Conservation (phyloP, 352 stramenopile genomes). For the Blastocystis sp. region DNA sequence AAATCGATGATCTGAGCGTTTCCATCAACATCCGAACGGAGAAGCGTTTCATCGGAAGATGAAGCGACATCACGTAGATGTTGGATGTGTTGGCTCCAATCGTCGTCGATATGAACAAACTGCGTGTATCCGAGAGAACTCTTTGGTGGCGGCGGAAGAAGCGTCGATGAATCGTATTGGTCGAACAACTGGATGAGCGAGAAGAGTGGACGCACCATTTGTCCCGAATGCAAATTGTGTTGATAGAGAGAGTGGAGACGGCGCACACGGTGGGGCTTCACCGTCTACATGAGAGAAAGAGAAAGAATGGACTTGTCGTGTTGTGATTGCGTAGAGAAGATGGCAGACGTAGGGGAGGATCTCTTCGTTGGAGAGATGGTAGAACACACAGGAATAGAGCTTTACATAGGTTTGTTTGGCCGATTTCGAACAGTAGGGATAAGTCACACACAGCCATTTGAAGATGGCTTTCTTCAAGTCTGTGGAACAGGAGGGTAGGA, state of each 20-base stretch:
- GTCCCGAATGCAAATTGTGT: background rate
- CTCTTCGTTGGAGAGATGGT: background rate
- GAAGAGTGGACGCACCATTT: constrained; percentile 26
- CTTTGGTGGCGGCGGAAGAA: constrained; percentile 13
- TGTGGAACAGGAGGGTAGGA: background rate
- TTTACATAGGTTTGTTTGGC: background rate
- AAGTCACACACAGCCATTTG: constrained; percentile 43
- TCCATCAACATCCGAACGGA: too few relatives aligned
- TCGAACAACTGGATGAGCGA: constrained; percentile 18
- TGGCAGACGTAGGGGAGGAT: constrained; percentile 24
- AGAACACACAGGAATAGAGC: constrained; percentile 38
- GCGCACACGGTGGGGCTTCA: background rate
- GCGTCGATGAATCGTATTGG: constrained; percentile 39
- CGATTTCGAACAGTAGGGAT: constrained; percentile 14
- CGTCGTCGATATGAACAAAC: constrained; percentile 32
- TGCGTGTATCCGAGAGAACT: constrained; percentile 4
- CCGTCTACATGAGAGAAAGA: background rate
- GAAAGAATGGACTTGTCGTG: background rate
- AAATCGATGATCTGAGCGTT: background rate
- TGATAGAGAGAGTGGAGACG: constrained; percentile 3
- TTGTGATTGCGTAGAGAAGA: constrained; percentile 16
- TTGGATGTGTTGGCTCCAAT: background rate
- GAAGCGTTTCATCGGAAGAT: too few relatives aligned
- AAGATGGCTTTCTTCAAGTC: background rate
- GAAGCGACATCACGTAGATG: background rate